phyloP scores from a whole-genome alignment of 179 eudicot species.

The Sideroxylon spinosum region DNA sequence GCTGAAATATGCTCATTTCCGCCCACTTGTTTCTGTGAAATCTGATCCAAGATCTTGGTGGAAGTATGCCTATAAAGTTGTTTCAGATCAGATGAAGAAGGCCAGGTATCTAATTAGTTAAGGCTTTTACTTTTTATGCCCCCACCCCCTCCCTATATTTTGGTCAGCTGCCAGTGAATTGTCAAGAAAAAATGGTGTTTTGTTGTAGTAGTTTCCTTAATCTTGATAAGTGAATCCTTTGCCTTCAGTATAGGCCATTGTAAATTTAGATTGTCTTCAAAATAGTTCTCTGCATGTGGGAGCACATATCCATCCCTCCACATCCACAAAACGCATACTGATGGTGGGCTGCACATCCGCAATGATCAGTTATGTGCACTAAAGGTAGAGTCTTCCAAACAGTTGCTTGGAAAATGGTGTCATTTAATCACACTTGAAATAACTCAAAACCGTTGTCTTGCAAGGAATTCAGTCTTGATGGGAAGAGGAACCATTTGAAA shows the following conservation, averaged over 20 bases:
- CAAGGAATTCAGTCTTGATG: too few species aligned
- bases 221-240: not conserved
- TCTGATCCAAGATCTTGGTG: slow-evolving; percentile 84
- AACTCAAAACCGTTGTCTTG: too few species aligned
- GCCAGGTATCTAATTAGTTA: slow-evolving; percentile 49
- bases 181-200: not conserved
- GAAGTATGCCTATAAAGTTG: slow-evolving; percentile 77
- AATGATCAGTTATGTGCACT: not conserved
- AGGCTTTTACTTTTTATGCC: not conserved
- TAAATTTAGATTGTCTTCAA: not conserved
- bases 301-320: not conserved
- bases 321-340: not conserved
- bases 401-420: not conserved
- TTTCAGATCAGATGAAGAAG: slow-evolving; percentile 73
- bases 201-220: not conserved
- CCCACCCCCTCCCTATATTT: not conserved
- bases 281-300: not conserved
- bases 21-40: slow-evolving; percentile 70
- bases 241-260: not conserved
- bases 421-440: not conserved
- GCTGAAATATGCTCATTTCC: slow-evolving; percentile 78
- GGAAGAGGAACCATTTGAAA: too few species aligned
- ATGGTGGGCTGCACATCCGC: not conserved
- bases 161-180: not conserved
- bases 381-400: not conserved